Evolutionary conservation across 257 asterid species (phyloP).

Genomic region (Primulina huaijiensis): DNA sequence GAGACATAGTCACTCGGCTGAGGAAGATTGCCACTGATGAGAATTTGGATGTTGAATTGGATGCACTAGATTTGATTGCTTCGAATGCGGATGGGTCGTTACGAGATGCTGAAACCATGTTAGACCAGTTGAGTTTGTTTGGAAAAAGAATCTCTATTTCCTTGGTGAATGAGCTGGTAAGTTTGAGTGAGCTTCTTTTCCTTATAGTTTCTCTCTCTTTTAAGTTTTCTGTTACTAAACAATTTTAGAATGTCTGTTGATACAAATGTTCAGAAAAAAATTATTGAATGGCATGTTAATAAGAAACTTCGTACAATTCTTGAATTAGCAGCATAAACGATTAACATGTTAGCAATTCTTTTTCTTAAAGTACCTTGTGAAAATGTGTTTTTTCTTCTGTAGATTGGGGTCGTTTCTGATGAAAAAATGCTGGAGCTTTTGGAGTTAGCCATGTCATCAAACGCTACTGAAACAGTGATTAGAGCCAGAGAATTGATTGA

Average conservation of each 20-base stretch:
- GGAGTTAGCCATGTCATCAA: conserved; percentile 95
- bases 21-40: conserved; percentile 66
- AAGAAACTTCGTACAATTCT: background rate
- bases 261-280: background rate
- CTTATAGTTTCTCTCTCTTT: background rate
- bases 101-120: conserved; percentile 92
- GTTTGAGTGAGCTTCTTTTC: conserved; percentile 29
- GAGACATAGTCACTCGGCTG: conserved; percentile 66
- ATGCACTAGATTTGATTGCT: conserved; percentile 86
- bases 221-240: background rate
- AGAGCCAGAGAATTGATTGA: conserved; percentile 88
- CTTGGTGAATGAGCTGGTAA: conserved; percentile 94
- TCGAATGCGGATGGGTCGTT: conserved; percentile 91
- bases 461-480: conserved; percentile 87
- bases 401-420: conserved; percentile 98
- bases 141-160: conserved; percentile 80
- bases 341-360: background rate
- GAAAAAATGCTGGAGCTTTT: conserved; percentile 84
- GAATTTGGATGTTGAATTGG: conserved; percentile 66
- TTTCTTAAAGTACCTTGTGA: conserved; percentile 4
- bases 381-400: conserved; percentile 17
- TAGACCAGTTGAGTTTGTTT: conserved; percentile 91
- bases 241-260: background rate
- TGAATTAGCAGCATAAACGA: no score
- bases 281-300: background rate